Evolutionary conservation across 2,329 filamentous ascomycete genomes (phyloP).

Genomic region (Xylariaceae sp.): DNA sequence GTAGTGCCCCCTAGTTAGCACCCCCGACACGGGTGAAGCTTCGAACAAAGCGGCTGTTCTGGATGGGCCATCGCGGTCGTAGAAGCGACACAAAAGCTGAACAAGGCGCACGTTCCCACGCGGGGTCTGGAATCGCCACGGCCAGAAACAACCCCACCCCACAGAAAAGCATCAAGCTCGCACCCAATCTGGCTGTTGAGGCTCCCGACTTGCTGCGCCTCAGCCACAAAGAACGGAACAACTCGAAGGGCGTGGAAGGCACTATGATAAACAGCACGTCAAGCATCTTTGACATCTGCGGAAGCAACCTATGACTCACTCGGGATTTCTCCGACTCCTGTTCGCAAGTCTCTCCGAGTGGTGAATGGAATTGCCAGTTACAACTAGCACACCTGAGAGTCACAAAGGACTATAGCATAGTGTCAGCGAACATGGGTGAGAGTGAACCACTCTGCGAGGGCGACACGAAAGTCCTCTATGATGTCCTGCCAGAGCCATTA

Average conservation of each 20-base stretch:
- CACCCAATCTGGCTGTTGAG: slow-evolving; percentile 1
- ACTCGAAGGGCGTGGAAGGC: slow-evolving; percentile 15
- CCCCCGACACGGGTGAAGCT: background rate
- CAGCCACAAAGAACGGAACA: slow-evolving; percentile 7
- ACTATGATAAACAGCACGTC: slow-evolving; percentile 13
- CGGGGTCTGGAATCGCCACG: too few species aligned
- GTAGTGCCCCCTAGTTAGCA: slow-evolving; percentile 1
- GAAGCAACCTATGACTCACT: slow-evolving; percentile 8
- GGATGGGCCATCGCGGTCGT: background rate
- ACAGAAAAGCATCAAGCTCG: too few species aligned
- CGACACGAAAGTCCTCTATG: slow-evolving; percentile 69
- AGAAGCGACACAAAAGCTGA: too few species aligned
- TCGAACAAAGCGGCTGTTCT: background rate
- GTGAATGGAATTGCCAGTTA: too few species aligned
- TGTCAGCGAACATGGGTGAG: slow-evolving; percentile 10
- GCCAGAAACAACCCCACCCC: too few species aligned
- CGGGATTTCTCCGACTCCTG: slow-evolving; percentile 2
- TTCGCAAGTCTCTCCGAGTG: slow-evolving; percentile 11
- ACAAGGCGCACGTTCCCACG: too few species aligned
- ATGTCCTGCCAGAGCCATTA: slow-evolving; percentile 60
- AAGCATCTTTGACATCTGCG: slow-evolving; percentile 7
- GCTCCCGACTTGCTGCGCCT: too few species aligned
- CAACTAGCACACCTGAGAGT: too few species aligned
- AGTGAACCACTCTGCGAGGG: slow-evolving; percentile 67
- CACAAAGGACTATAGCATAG: too few species aligned